These are phyloP conservation scores for Aspergillus niger DNA, from an alignment of 2,329 filamentous ascomycete genomes.

Conservation along the genomic window DNA sequence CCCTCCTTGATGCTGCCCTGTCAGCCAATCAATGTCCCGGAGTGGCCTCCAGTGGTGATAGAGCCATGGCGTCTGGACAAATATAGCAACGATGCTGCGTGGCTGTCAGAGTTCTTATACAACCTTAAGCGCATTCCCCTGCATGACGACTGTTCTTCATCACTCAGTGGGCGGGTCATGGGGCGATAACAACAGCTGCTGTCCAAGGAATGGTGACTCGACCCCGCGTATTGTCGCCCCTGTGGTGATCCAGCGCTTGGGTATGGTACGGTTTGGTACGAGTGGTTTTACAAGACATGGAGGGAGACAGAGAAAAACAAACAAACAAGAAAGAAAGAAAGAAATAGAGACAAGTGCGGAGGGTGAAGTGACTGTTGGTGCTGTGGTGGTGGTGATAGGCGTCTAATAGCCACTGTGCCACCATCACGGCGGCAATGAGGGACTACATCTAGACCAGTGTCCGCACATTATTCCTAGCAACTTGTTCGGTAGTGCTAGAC, in stretches of 20 bases:
- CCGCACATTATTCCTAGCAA: not conserved
- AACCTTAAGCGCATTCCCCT: conserved; percentile 7
- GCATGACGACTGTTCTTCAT: conserved; percentile 5
- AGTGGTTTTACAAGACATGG: not conserved
- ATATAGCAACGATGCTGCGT: not conserved
- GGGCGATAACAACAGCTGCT: not conserved
- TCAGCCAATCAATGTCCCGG: not conserved
- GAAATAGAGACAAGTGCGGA: not conserved
- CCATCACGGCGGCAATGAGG: not conserved
- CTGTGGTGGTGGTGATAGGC: not conserved
- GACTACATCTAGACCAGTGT: not conserved
- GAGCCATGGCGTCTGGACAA: not conserved
- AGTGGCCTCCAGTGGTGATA: not conserved
- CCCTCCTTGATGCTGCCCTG: too few relatives aligned
- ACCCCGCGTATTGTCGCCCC: not conserved
- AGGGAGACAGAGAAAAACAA: not conserved
- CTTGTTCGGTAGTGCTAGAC: not conserved
- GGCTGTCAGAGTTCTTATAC: not conserved
- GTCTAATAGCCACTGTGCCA: not conserved
- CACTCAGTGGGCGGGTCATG: not conserved
- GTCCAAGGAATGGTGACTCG: not conserved
- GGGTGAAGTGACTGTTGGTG: not conserved
- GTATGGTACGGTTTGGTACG: not conserved
- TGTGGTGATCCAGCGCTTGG: not conserved
- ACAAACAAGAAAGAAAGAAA: too few relatives aligned